Conservation (phyloP, 306 rosid species). For the Quercus dentata region DNA sequence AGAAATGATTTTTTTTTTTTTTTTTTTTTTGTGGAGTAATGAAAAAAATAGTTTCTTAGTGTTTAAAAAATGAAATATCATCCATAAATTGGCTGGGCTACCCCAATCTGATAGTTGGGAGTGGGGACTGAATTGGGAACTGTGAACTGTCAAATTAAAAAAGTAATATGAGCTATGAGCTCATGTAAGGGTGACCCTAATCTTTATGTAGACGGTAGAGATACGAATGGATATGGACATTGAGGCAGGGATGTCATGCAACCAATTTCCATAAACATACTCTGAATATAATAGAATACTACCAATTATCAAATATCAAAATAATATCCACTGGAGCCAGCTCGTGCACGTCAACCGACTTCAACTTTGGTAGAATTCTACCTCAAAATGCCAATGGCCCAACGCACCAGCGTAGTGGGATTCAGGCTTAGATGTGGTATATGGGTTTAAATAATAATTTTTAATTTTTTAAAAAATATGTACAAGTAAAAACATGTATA, state of each 20-base stretch:
- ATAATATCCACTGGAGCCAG: slow-evolving; percentile 24
- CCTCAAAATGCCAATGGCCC: slow-evolving; percentile 14
- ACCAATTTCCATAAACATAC: slow-evolving; percentile 1
- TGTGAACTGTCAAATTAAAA: no score
- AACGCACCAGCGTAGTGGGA: slow-evolving; percentile 25
- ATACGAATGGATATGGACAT: slow-evolving; percentile 23
- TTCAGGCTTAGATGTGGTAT: neutral
- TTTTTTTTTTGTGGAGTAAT: no score
- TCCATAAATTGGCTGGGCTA: no score
- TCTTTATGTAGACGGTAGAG: slow-evolving; percentile 23
- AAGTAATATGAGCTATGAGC: no score
- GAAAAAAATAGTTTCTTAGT: no score
- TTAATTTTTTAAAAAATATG: no score
- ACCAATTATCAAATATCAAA: neutral
- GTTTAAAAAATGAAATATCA: no score
- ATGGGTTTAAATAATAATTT: rapidly evolving
- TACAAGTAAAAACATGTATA: rapidly evolving
- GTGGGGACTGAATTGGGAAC: no score
- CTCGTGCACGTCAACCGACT: slow-evolving; percentile 34
- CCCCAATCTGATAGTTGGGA: no score
- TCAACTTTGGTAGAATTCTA: slow-evolving; percentile 12
- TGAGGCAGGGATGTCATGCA: slow-evolving; percentile 17
- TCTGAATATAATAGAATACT: no score
- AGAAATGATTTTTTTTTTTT: no score
- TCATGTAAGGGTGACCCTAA: neutral